Conservation (phyloP, 768 basidiomycete genomes). For the Russula abietina region DNA sequence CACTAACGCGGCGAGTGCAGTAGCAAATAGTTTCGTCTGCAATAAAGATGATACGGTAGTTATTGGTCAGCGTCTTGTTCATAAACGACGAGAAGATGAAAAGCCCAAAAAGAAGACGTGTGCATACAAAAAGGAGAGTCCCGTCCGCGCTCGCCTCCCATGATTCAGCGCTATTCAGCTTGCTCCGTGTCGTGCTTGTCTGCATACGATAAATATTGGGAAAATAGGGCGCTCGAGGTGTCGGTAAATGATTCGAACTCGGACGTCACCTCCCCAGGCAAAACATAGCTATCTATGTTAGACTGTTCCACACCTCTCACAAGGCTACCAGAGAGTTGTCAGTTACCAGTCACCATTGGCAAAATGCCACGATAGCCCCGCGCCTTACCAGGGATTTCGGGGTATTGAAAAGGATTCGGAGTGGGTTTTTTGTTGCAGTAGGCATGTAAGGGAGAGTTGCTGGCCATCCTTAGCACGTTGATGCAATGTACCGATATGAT, state of each 20-base stretch:
- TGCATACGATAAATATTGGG: constrained; percentile 10
- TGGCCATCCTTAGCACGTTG: background rate
- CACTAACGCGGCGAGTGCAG: constrained; percentile 9
- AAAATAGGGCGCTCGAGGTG: constrained; percentile 7
- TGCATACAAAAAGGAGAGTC: constrained; percentile 15
- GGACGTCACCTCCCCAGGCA: too few species aligned
- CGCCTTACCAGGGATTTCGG: background rate
- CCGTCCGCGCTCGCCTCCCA: constrained; percentile 15
- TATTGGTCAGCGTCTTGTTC: background rate
- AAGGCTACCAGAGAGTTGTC: background rate
- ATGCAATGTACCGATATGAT: too few species aligned
- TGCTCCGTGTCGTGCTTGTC: constrained; percentile 5
- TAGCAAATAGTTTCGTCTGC: constrained; percentile 15
- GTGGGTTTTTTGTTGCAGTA: background rate
- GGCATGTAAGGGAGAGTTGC: background rate
- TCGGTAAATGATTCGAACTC: background rate
- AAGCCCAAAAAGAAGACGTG: background rate
- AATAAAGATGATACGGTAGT: background rate
- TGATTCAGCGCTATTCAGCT: background rate
- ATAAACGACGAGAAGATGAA: background rate
- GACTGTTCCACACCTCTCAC: too few species aligned
- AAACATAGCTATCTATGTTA: too few species aligned
- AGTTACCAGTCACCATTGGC: background rate
- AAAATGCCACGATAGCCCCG: too few species aligned
- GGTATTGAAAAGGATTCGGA: background rate